Evolutionary conservation across 352 stramenopile genomes (phyloP).

Genomic region (Globisporangium barbulae): DNA sequence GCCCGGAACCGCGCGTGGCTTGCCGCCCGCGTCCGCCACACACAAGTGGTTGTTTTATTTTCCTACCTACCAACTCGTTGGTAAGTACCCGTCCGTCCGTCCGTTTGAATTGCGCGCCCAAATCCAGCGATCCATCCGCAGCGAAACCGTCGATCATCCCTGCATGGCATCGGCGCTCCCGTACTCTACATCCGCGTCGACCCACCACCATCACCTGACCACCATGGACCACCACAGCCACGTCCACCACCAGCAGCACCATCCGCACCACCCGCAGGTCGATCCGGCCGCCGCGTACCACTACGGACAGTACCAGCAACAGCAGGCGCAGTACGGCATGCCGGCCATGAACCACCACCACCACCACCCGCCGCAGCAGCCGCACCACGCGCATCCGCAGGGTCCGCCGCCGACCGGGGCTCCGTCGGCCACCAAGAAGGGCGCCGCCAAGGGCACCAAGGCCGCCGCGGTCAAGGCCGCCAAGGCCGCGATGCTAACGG

Average conservation of each 20-base stretch:
- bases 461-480: constrained; percentile 10
- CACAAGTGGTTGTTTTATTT: constrained; percentile 17
- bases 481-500: constrained; percentile 4
- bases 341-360: constrained; percentile 28
- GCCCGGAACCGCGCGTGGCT: not conserved
- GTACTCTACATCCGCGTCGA: constrained; percentile 8
- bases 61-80: constrained; percentile 22
- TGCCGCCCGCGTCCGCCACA: constrained; percentile 3
- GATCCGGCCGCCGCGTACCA: constrained; percentile 35
- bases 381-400: constrained; percentile 3
- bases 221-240: constrained; percentile 15
- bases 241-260: constrained; percentile 17
- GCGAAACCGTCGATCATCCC: constrained; percentile 1
- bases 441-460: not conserved
- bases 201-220: constrained; percentile 4
- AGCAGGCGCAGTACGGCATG: constrained; percentile 43
- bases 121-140: not conserved
- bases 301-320: constrained; percentile 60
- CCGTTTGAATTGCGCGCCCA: constrained; percentile 16
- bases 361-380: constrained; percentile 23
- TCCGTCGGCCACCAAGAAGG: constrained; percentile 1
- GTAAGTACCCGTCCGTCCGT: constrained; percentile 12
- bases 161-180: constrained; percentile 14
- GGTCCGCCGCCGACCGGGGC: not conserved
- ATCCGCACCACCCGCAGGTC: constrained; percentile 17